Evolutionary conservation across 345 rosid species (phyloP).

Genomic region (Hypericum perforatum): DNA sequence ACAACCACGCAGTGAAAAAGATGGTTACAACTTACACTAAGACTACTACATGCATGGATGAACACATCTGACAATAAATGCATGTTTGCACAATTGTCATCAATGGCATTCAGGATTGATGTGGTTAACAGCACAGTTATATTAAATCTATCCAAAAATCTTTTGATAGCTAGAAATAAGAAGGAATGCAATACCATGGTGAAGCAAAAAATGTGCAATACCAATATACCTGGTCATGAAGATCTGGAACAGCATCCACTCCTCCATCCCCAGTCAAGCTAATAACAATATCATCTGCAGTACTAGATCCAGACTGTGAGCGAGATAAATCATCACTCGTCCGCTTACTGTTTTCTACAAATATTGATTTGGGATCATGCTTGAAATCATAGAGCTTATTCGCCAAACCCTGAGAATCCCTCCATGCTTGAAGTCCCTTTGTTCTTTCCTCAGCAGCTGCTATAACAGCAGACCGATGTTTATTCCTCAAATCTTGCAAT

Average conservation of each 20-base stretch:
- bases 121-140: too few species aligned
- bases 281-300: slow-evolving; percentile 61
- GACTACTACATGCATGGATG: neutral
- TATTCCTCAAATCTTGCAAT: slow-evolving; percentile 69
- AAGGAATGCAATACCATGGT: neutral
- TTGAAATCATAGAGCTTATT: slow-evolving; percentile 84
- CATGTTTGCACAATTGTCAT: too few species aligned
- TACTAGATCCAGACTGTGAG: slow-evolving; percentile 66
- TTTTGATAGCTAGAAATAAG: neutral
- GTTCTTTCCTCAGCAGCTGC: slow-evolving; percentile 81
- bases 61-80: too few species aligned
- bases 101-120: too few species aligned
- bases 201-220: neutral
- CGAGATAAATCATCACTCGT: slow-evolving; percentile 55
- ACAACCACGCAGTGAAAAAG: neutral
- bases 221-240: slow-evolving; percentile 68
- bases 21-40: neutral
- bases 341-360: slow-evolving; percentile 41
- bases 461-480: slow-evolving; percentile 79
- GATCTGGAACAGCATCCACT: slow-evolving; percentile 67
- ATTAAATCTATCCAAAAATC: too few species aligned
- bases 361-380: slow-evolving; percentile 64
- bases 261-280: slow-evolving; percentile 67
- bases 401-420: slow-evolving; percentile 81
- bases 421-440: slow-evolving; percentile 87